These are phyloP conservation scores for Candida golubevii DNA, from an alignment of 805 yeast genomes.

Conservation along the genomic window DNA sequence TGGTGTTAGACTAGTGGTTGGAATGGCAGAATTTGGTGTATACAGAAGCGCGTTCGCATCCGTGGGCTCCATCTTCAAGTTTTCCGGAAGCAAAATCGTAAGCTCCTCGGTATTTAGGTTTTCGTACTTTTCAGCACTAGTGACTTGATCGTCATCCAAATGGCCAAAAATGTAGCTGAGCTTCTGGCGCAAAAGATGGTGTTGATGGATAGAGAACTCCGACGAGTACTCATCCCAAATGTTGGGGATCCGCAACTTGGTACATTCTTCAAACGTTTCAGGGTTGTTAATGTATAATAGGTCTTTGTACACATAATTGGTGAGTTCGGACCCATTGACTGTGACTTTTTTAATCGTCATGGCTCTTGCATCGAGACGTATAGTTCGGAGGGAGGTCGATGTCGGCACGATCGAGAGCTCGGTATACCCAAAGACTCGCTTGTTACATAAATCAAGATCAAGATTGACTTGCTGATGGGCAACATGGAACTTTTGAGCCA, in stretches of 20 bases:
- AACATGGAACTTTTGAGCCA: conserved; percentile 54
- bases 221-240: conserved; percentile 42
- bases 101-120: conserved; percentile 59
- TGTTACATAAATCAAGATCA: conserved; percentile 71
- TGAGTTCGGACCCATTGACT: conserved; percentile 54
- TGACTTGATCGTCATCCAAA: conserved; percentile 27
- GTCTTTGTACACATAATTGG: conserved; percentile 56
- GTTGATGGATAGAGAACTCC: conserved; percentile 47
- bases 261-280: conserved; percentile 24
- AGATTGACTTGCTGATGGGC: conserved; percentile 81
- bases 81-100: conserved; percentile 58
- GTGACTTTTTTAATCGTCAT: conserved; percentile 58
- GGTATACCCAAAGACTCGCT: conserved; percentile 63
- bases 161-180: conserved; percentile 52
- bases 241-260: conserved; percentile 23
- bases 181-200: conserved; percentile 53
- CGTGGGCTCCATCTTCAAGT: conserved; percentile 56
- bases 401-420: conserved; percentile 79
- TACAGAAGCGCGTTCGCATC: conserved; percentile 32
- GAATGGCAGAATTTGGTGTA: conserved; percentile 28
- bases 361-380: conserved; percentile 79
- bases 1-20: conserved; percentile 31
- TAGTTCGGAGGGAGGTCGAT: conserved; percentile 48
- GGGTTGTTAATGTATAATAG: conserved; percentile 38
- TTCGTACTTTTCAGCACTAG: conserved; percentile 6